These are phyloP conservation scores for Chlorophyllum brunneum DNA, from an alignment of 768 basidiomycete genomes.

Conservation along the genomic window DNA sequence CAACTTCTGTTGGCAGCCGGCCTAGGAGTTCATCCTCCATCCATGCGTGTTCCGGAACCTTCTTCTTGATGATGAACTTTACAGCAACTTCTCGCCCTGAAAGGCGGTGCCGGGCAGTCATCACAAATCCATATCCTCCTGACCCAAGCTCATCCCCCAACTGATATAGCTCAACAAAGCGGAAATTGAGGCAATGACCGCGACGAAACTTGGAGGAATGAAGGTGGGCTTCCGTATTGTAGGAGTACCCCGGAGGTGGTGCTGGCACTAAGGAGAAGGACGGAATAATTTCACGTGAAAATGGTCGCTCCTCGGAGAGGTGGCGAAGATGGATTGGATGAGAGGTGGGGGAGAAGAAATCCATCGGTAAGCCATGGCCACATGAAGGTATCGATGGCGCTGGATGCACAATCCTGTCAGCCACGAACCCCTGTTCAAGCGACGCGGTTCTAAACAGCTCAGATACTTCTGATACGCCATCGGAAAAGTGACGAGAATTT, in stretches of 20 bases:
- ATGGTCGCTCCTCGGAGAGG: slow-evolving; percentile 1
- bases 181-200: slow-evolving; percentile 54
- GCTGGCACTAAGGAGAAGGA: not conserved
- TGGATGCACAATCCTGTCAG: not conserved
- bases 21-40: slow-evolving; percentile 59
- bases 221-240: slow-evolving; percentile 29
- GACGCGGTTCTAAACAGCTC: slow-evolving; percentile 8
- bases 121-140: slow-evolving; percentile 94
- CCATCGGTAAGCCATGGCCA: not conserved
- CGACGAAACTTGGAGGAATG: slow-evolving; percentile 49
- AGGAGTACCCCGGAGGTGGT: slow-evolving; percentile 14
- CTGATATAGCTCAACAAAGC: slow-evolving; percentile 56
- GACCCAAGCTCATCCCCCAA: slow-evolving; percentile 80
- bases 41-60: slow-evolving; percentile 56
- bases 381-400: not conserved
- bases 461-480: slow-evolving; percentile 3
- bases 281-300: slow-evolving; percentile 1
- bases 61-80: slow-evolving; percentile 91
- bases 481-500: not conserved
- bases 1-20: slow-evolving; percentile 76
- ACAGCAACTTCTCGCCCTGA: slow-evolving; percentile 77
- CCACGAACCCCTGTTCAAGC: not conserved
- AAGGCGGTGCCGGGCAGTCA: slow-evolving; percentile 68
- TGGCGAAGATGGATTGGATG: slow-evolving; percentile 5
- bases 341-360: not conserved